Conservation (phyloP, 148 eudicot genomes). For the Arctostaphylos glauca region DNA sequence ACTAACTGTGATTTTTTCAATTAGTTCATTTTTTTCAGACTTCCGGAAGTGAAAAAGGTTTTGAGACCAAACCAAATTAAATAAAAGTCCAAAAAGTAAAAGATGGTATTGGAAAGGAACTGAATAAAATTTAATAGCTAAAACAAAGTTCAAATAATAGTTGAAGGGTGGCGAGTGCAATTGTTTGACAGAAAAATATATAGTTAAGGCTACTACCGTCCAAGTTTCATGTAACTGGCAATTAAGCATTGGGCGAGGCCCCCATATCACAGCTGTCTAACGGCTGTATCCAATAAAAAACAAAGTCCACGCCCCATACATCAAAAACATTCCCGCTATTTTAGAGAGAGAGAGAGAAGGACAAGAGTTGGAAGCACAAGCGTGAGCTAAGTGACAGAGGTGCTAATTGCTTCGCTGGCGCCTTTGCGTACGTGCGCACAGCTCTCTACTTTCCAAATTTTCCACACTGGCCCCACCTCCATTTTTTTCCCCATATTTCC, state of each 20-base stretch:
- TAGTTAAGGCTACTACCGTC: background rate
- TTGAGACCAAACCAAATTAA: background rate
- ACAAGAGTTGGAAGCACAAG: background rate
- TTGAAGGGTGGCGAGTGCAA: background rate
- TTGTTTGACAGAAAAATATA: background rate
- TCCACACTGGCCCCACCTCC: no score
- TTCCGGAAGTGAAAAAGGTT: no score
- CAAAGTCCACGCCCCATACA: background rate
- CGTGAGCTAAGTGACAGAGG: background rate
- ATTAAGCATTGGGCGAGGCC: background rate
- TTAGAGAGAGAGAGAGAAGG: conserved; percentile 6
- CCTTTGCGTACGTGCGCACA: conserved; percentile 36
- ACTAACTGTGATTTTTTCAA: no score
- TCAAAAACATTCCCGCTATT: background rate
- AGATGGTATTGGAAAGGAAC: background rate
- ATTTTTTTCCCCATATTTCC: no score
- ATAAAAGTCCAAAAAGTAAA: background rate
- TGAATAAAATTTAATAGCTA: no score
- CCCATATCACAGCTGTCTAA: conserved; percentile 7
- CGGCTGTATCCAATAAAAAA: background rate
- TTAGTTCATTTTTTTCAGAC: no score
- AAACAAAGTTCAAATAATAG: background rate
- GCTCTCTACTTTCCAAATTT: conserved; percentile 1
- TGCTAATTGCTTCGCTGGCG: conserved; percentile 22
- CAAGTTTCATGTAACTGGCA: conserved; percentile 9